Conservation (phyloP, 164 flowering plant species). For the Aristolochia californica region DNA sequence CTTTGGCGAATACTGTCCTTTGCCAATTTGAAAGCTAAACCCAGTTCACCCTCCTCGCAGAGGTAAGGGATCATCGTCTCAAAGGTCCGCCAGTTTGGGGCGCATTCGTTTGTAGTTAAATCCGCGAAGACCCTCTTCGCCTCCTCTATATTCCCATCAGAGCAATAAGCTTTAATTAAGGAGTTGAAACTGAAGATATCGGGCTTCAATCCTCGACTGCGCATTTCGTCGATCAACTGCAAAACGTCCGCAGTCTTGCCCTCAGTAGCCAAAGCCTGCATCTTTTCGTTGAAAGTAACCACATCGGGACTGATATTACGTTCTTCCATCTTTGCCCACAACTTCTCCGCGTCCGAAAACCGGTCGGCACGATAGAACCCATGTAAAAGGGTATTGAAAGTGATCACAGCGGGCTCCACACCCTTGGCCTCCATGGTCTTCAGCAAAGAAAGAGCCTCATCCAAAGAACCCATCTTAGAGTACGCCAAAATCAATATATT, state of each 20-base stretch:
- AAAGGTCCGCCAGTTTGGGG: conserved; percentile 3
- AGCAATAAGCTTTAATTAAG: conserved; percentile 6
- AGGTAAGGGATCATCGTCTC: conserved; percentile 4
- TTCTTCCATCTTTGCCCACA: conserved; percentile 29
- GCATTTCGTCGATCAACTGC: conserved; percentile 26
- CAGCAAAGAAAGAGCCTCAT: conserved; percentile 22
- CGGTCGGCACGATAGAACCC: conserved; percentile 17
- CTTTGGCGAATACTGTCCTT: background rate
- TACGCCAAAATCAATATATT: conserved; percentile 27
- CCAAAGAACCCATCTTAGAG: conserved; percentile 29
- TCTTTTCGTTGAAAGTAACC: conserved; percentile 22
- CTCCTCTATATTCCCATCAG: conserved; percentile 8
- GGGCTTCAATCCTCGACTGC: conserved; percentile 5
- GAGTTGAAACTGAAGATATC: conserved; percentile 8
- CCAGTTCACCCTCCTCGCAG: conserved; percentile 3
- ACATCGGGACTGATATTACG: conserved; percentile 19
- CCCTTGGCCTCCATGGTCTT: conserved; percentile 31
- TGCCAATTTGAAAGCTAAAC: conserved; percentile 5
- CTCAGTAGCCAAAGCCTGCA: conserved; percentile 21
- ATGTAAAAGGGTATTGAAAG: conserved; percentile 33
- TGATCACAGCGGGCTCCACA: conserved; percentile 25
- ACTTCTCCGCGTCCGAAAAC: conserved; percentile 28
- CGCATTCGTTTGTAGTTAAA: background rate
- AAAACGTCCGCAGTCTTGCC: conserved; percentile 22
- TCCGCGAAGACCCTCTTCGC: conserved; percentile 1